Evolutionary conservation across 129 eudicot genomes (phyloP), one percentile per base, ranked within the genome.

Genomic region (Centrapalus pauciflorus): DNA sequence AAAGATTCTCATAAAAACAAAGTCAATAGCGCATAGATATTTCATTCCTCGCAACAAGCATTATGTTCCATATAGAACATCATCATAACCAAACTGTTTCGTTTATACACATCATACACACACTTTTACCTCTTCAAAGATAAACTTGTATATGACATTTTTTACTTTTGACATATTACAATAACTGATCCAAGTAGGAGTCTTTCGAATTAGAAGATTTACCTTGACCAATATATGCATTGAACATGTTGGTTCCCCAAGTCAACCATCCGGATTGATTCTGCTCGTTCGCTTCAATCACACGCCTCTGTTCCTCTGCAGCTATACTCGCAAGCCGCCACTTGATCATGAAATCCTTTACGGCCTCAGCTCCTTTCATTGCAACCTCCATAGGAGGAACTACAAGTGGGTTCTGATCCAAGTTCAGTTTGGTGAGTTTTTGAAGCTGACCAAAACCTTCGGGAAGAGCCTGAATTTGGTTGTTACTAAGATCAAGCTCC

Each of bases 401-500:
- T 21, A 77, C 75, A 40, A 84, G 69, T 3, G 90, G 90, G 62
- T 84, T 84, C 65, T 81, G 81, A 52, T 84, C 90, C 61, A 81
- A 62, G 14, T 81, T 71, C 2, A 84, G 77, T 33, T 64, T 78
- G 14, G 14, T 32, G 5, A 84, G 64, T 8, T 70, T 74, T 28
- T 70, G 48, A 60, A 84, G 84, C 38, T 60, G 74, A 27, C 69
- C 66, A 33, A 84, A 81, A 16, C 76, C 55, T 48, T 77, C 81
- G 2, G 90, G 90, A 35, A 84, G 86, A 40, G 13, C 50, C 26
- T 58, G 75, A 54, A 84, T 81, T 20, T 81, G 87, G 41, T 84
- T 84, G 76, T 81, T 75, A 35, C 90, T 81, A 13, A 84, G 78
- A 81, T 84, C 84, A 41, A 84, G 84, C 38, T 81, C 87, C 35